A percentile compares a stretch with the other conserved stretches of the same genome.
Conservation (phyloP, 257 asterid genomes). For the Penstemon davidsonii region DNA sequence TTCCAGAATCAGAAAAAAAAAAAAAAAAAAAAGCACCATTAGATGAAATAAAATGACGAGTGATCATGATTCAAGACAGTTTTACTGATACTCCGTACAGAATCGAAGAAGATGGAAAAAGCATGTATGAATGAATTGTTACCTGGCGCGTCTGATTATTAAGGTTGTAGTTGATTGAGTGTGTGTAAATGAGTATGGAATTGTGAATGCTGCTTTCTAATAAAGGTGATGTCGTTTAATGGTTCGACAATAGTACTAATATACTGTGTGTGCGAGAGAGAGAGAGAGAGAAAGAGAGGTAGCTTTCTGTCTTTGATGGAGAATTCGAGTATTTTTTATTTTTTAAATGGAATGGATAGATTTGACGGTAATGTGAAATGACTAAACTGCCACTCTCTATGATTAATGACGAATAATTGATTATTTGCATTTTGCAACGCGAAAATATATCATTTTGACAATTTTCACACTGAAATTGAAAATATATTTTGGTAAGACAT, state of each 20-base stretch:
- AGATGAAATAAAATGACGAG: background rate
- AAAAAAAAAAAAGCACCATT: background rate
- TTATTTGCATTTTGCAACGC: no score
- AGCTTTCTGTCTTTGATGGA: slow-evolving; percentile 22
- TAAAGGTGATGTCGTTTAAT: slow-evolving; percentile 21
- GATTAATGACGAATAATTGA: no score
- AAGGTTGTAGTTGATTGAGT: slow-evolving; percentile 9
- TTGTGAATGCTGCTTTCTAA: slow-evolving; percentile 16
- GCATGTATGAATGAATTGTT: background rate
- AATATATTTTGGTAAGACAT: no score
- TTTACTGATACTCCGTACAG: background rate
- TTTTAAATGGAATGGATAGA: slow-evolving; percentile 11
- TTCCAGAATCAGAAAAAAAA: slow-evolving; percentile 18
- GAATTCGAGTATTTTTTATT: slow-evolving; percentile 7
- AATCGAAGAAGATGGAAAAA: background rate
- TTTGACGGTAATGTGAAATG: slow-evolving; percentile 9
- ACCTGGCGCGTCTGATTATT: slow-evolving; percentile 22
- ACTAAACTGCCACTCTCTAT: slow-evolving; percentile 15
- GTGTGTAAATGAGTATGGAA: slow-evolving; percentile 12
- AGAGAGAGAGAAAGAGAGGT: background rate
- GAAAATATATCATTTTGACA: no score
- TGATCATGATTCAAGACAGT: background rate
- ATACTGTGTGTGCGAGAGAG: background rate
- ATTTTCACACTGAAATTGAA: no score
- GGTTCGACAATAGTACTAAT: slow-evolving; percentile 23